Conservation (phyloP, 352 stramenopile genomes). For the Pythium dissotocum region DNA sequence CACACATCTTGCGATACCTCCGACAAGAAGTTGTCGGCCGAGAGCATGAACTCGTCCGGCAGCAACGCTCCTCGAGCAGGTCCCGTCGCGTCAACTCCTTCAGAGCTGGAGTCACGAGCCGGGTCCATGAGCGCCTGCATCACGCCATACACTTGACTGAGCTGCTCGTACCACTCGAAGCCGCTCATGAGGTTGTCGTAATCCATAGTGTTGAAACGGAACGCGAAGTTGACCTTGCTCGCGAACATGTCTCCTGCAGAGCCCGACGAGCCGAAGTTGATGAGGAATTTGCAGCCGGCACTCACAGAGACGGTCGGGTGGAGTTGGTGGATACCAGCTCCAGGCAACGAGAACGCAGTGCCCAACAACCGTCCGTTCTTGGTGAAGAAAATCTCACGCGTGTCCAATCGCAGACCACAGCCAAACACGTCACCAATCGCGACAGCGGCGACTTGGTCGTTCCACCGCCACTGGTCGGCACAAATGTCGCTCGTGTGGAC, state of each 20-base stretch:
- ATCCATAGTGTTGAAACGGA: constrained; percentile 80
- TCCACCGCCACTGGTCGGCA: constrained; percentile 76
- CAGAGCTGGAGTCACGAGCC: constrained; percentile 21
- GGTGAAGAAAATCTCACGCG: constrained; percentile 84
- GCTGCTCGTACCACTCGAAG: constrained; percentile 87
- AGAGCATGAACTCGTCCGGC: constrained; percentile 87
- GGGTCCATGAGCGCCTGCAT: constrained; percentile 83
- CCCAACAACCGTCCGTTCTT: constrained; percentile 82
- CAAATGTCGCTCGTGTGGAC: constrained; percentile 52
- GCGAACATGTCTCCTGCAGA: constrained; percentile 29
- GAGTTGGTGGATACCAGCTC: constrained; percentile 42
- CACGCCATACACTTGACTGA: constrained; percentile 85
- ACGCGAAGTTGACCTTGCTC: constrained; percentile 66
- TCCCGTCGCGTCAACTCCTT: constrained; percentile 7
- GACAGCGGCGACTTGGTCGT: constrained; percentile 46
- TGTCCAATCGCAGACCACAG: constrained; percentile 78
- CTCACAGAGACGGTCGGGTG: constrained; percentile 83
- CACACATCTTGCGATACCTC: constrained; percentile 85
- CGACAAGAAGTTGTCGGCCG: constrained; percentile 86
- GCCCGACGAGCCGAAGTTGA: constrained; percentile 58
- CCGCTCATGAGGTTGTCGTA: constrained; percentile 85
- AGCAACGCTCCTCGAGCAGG: constrained; percentile 30
- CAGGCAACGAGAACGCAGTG: constrained; percentile 70
- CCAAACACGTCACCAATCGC: constrained; percentile 71
- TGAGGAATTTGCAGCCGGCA: constrained; percentile 69